phyloP scores from a whole-genome alignment of 805 yeast species.

The Wickerhamomyces queroliae region DNA sequence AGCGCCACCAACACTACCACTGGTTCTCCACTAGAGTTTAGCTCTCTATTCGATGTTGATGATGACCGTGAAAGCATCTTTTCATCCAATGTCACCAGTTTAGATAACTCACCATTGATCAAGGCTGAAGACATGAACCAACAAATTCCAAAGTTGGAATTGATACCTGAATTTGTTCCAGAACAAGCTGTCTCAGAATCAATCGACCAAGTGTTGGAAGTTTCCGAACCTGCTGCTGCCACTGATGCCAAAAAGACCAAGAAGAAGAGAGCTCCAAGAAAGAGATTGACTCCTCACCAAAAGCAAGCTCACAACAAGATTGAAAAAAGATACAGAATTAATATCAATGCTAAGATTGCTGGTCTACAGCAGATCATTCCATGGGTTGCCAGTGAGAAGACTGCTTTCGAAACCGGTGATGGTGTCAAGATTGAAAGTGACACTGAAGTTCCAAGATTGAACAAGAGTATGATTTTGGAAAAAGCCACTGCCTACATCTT shows the following conservation, averaged over 20 bases:
- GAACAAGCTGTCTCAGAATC: slow-evolving; percentile 10
- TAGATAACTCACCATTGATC: slow-evolving; percentile 25
- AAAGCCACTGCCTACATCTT: slow-evolving; percentile 60
- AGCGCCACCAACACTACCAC: slow-evolving; percentile 11
- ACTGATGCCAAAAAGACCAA: slow-evolving; percentile 21
- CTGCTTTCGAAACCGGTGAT: slow-evolving; percentile 48
- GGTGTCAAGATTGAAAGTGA: slow-evolving; percentile 11
- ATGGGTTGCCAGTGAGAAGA: slow-evolving; percentile 55
- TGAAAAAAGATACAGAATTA: slow-evolving; percentile 65
- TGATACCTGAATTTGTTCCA: slow-evolving; percentile 1
- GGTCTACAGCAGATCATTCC: slow-evolving; percentile 63
- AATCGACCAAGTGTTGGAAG: neutral
- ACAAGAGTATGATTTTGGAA: slow-evolving; percentile 64
- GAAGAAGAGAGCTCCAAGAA: slow-evolving; percentile 46
- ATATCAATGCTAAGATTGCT: slow-evolving; percentile 67
- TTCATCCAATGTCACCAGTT: slow-evolving; percentile 20
- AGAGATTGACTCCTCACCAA: slow-evolving; percentile 51
- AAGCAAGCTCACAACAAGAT: slow-evolving; percentile 70
- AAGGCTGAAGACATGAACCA: slow-evolving; percentile 18
- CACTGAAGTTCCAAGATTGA: slow-evolving; percentile 35
- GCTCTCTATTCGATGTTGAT: slow-evolving; percentile 20
- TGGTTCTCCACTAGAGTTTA: slow-evolving; percentile 22
- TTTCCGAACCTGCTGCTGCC: slow-evolving; percentile 1
- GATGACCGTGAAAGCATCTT: slow-evolving; percentile 13
- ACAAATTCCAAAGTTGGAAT: slow-evolving; percentile 8